Base-by-base conservation (phyloP, 495 filamentous ascomycete genomes). In the Penicillium coffeae region DNA sequence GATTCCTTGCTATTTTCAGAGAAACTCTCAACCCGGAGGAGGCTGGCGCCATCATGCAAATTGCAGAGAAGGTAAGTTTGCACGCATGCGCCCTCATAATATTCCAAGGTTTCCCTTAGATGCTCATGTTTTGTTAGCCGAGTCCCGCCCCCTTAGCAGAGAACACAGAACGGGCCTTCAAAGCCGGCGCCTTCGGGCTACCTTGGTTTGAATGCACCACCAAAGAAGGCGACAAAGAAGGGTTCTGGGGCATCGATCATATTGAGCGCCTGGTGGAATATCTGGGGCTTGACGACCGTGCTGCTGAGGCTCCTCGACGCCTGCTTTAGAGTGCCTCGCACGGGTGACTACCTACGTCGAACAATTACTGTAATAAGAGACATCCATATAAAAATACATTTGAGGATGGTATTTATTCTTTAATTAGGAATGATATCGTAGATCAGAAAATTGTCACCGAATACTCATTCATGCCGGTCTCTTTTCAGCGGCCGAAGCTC, bases 221-320 rank as follows among this genome's bases (percentile, higher is more conserved):
- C 59, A 20, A 59, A 0, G 51, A 72, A 10, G 81, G 81, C 0
- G 55, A 71, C 47, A 80, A 52, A 22, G 78, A 87, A 42, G 63
- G 65, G 0, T 84, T 82, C 54, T 86, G 78, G 76, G 83, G 84
- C 0, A 75, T 86, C 35, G 82, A 86, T 64, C 80, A 85, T 54
- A 40, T 86, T 14, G 82, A 73, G 3, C 77, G 79, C 42, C 67
- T 86, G 12, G 66, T 66, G 16, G 68, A 77, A 10, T 10, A 30
- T 30, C 10, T 30, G 25, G 25, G 25, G 5, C 25, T 30, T 30
- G n/a, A n/a, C n/a, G n/a, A n/a, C n/a, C n/a, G n/a, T n/a, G n/a
- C n/a, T n/a, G n/a, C n/a, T n/a, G n/a, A n/a, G n/a, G n/a, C n/a
- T n/a, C n/a, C n/a, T n/a, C n/a, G n/a, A n/a, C n/a, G n/a, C n/a